phyloP scores from a whole-genome alignment of 1,284 basidiomycete genomes.

The Sporisorium exsertum region DNA sequence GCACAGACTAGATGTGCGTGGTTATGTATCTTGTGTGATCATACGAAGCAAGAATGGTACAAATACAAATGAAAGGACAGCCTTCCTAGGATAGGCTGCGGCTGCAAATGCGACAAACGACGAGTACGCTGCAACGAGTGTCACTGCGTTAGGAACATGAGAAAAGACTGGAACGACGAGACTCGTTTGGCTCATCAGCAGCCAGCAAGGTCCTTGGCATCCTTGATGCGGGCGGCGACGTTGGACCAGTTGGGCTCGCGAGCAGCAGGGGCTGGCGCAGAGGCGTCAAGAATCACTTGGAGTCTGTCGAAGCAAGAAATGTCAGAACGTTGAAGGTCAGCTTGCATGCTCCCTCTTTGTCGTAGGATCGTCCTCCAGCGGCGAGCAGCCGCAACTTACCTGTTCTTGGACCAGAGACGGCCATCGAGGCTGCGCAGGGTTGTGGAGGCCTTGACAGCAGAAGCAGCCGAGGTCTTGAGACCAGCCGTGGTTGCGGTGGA shows the following conservation, averaged over 20 bases:
- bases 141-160: not conserved
- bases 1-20: not conserved
- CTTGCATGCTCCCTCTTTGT: not conserved
- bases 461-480: constrained; percentile 47
- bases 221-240: constrained; percentile 39
- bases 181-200: constrained; percentile 34
- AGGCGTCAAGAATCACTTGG: constrained; percentile 38
- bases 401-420: constrained; percentile 45
- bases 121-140: not conserved
- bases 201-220: constrained; percentile 49
- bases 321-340: constrained; percentile 6
- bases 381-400: constrained; percentile 23
- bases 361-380: not conserved
- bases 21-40: constrained; percentile 11
- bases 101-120: constrained; percentile 14
- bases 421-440: constrained; percentile 40
- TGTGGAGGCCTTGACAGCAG: constrained; percentile 33
- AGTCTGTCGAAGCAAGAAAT: constrained; percentile 15
- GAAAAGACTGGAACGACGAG: not conserved
- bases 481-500: constrained; percentile 40
- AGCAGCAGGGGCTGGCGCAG: constrained; percentile 26
- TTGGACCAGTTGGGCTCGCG: constrained; percentile 50
- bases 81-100: constrained; percentile 9
- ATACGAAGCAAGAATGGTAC: constrained; percentile 17
- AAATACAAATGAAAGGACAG: constrained; percentile 24